Percentiles rank a stretch among this genome's conserved stretches.
Evolutionary conservation across 1,284 basidiomycete genomes (phyloP).

Genomic region (Trichosporon asahii): DNA sequence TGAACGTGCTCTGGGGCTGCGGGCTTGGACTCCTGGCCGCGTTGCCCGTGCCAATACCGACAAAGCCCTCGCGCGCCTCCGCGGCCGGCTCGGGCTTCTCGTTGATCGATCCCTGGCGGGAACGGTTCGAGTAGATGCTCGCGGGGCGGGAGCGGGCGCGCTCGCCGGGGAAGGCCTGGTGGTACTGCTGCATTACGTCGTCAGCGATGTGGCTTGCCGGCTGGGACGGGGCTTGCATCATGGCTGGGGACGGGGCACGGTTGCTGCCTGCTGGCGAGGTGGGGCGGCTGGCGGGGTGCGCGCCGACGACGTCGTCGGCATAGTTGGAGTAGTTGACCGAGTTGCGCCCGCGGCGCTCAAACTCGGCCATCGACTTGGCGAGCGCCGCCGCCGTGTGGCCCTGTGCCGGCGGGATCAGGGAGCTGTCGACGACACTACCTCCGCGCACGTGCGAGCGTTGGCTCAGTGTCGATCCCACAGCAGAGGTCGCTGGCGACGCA

Average conservation of each 20-base stretch:
- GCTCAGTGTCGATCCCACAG: not conserved
- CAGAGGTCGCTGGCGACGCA: not conserved
- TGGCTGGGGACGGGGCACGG: constrained; percentile 53
- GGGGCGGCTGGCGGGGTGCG: constrained; percentile 64
- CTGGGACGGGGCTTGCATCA: constrained; percentile 67
- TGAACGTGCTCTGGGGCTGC: constrained; percentile 51
- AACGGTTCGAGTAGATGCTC: constrained; percentile 42
- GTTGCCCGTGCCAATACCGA: constrained; percentile 68
- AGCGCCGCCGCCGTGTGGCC: constrained; percentile 53
- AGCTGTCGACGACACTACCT: constrained; percentile 32
- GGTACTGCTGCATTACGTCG: constrained; percentile 72
- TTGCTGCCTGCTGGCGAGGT: constrained; percentile 58
- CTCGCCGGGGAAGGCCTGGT: constrained; percentile 84
- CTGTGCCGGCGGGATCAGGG: constrained; percentile 48
- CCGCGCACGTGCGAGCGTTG: not conserved
- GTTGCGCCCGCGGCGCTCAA: constrained; percentile 43
- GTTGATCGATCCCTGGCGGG: constrained; percentile 36
- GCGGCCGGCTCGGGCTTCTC: constrained; percentile 29
- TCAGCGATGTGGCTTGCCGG: constrained; percentile 60
- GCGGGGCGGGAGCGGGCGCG: constrained; percentile 57
- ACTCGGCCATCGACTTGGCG: constrained; percentile 51
- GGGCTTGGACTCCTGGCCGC: constrained; percentile 57
- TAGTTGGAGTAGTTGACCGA: constrained; percentile 54
- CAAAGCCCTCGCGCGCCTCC: constrained; percentile 60
- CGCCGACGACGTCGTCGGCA: constrained; percentile 72